These are phyloP conservation scores for Fusarium metavorans DNA, from an alignment of 2,329 filamentous ascomycete genomes.

Conservation along the genomic window DNA sequence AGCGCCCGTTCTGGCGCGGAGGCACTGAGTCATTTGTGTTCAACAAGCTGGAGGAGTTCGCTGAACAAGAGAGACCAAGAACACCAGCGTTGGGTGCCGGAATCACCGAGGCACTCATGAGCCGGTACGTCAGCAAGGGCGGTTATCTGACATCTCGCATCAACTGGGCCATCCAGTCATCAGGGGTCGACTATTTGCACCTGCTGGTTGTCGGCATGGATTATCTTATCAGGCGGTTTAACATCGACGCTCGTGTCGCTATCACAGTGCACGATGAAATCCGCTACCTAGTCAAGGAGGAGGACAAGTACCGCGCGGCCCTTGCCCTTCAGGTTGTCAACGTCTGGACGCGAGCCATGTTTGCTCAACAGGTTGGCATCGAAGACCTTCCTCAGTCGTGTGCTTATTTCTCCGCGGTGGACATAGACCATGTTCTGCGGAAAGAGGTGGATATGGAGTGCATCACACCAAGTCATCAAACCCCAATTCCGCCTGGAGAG, in stretches of 20 bases:
- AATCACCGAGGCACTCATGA: conserved; percentile 95
- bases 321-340: conserved; percentile 96
- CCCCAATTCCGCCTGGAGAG: conserved; percentile 85
- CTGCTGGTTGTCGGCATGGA: conserved; percentile 95
- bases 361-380: conserved; percentile 95
- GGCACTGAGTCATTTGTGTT: conserved; percentile 98
- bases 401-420: conserved; percentile 95
- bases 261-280: conserved; percentile 99
- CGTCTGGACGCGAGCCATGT: conserved; percentile 97
- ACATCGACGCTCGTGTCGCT: conserved; percentile 84
- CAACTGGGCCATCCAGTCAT: conserved; percentile 99
- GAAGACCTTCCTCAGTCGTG: conserved; percentile 93
- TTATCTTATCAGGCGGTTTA: conserved; percentile 87
- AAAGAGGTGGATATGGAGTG: conserved; percentile 99
- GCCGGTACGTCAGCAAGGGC: conserved; percentile 86
- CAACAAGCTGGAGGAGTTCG: conserved; percentile 97
- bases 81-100: conserved; percentile 94
- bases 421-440: conserved; percentile 93
- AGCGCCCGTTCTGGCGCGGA: conserved; percentile 90
- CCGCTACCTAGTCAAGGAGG: conserved; percentile 86
- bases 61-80: conserved; percentile 89
- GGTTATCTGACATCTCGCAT: conserved; percentile 96
- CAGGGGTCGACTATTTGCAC: conserved; percentile 96
- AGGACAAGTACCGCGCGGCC: conserved; percentile 88
- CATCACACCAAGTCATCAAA: conserved; percentile 86